phyloP scores from a whole-genome alignment of 1,284 basidiomycete genomes.

The Microbotryum intermedium region DNA sequence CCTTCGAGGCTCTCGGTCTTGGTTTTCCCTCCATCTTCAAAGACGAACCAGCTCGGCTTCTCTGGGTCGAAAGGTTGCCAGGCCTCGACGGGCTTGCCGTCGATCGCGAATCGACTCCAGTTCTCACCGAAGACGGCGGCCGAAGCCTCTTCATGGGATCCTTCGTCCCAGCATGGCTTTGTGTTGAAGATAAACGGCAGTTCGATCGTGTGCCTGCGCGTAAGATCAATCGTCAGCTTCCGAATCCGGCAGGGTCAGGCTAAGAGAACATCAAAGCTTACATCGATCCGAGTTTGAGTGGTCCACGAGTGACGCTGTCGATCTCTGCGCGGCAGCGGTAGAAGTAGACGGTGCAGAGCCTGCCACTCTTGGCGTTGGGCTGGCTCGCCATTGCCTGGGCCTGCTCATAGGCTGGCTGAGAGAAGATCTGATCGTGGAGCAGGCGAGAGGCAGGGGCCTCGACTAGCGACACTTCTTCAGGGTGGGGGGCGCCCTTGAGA shows the following conservation, averaged over 20 bases:
- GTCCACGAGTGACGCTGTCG: background rate
- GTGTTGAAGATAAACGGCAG: slow-evolving; percentile 24
- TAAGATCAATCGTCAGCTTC: background rate
- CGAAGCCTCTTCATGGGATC: background rate
- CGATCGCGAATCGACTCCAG: slow-evolving; percentile 15
- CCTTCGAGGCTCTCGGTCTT: slow-evolving; percentile 4
- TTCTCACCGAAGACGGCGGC: slow-evolving; percentile 3
- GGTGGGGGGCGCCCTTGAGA: background rate
- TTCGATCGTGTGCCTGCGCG: slow-evolving; percentile 17
- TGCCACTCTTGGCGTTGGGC: background rate
- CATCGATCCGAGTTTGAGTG: slow-evolving; percentile 11
- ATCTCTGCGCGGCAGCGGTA: slow-evolving; percentile 11
- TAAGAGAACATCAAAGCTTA: background rate
- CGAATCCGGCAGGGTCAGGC: background rate
- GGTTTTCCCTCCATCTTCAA: slow-evolving; percentile 1
- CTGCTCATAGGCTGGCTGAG: slow-evolving; percentile 20
- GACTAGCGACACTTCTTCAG: background rate
- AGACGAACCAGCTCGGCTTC: slow-evolving; percentile 9
- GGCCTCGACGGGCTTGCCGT: slow-evolving; percentile 15
- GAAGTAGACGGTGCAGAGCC: slow-evolving; percentile 6
- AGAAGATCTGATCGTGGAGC: slow-evolving; percentile 24
- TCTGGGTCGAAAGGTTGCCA: slow-evolving; percentile 13
- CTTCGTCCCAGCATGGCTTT: slow-evolving; percentile 6
- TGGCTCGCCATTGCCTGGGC: slow-evolving; percentile 3
- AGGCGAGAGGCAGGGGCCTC: slow-evolving; percentile 6